Evolutionary conservation across 2,329 filamentous ascomycete genomes (phyloP).

Genomic region (Alternaria conjuncta): DNA sequence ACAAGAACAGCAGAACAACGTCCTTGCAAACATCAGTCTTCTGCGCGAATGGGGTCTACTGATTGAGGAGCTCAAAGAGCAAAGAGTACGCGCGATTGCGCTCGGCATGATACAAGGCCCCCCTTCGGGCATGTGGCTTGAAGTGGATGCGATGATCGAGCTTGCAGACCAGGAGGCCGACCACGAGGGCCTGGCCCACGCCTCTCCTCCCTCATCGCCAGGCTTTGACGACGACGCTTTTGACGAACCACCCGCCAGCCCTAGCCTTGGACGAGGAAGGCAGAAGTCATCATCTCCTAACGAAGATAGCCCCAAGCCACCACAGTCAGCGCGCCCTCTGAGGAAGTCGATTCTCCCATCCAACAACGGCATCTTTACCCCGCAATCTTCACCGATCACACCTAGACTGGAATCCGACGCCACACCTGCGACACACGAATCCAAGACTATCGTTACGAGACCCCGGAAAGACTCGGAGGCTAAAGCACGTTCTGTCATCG

Average conservation of each 20-base stretch:
- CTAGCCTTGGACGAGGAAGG: conserved; percentile 36
- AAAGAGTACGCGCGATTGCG: conserved; percentile 72
- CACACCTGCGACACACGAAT: conserved; percentile 31
- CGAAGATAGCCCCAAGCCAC: conserved; percentile 31
- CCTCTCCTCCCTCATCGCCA: conserved; percentile 62
- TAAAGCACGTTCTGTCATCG: conserved; percentile 67
- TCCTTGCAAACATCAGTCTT: conserved; percentile 83
- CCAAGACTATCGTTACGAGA: conserved; percentile 45
- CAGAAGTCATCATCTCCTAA: conserved; percentile 40
- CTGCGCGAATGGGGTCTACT: conserved; percentile 80
- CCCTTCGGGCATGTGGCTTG: conserved; percentile 71
- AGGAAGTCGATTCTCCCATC: conserved; percentile 47
- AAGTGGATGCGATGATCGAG: conserved; percentile 86
- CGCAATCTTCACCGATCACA: conserved; percentile 40
- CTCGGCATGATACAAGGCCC: conserved; percentile 69
- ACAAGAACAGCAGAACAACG: conserved; percentile 79
- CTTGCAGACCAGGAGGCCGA: conserved; percentile 74
- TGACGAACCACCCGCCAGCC: conserved; percentile 57
- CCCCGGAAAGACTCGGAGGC: conserved; percentile 63
- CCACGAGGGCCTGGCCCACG: conserved; percentile 61
- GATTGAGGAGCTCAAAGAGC: conserved; percentile 81
- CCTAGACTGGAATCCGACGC: conserved; percentile 32
- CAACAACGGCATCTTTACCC: conserved; percentile 46
- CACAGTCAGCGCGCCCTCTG: conserved; percentile 30
- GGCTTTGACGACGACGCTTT: conserved; percentile 65